These are phyloP conservation scores for Inga oerstediana DNA, from an alignment of 306 rosid species.

Conservation along the genomic window DNA sequence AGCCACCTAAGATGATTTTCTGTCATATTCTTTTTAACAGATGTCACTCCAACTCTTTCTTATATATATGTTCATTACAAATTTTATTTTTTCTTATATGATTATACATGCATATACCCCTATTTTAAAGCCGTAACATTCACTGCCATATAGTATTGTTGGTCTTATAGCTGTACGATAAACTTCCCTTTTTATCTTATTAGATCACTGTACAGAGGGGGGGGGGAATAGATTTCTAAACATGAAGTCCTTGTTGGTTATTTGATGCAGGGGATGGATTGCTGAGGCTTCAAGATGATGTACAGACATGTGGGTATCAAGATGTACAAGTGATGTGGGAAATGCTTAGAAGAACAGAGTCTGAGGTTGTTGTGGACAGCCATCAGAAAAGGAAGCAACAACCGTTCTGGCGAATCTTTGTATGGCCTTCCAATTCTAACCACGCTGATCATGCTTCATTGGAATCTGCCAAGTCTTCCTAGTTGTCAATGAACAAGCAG, in stretches of 20 bases:
- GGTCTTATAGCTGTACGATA: too few relatives aligned
- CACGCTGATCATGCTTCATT: slow-evolving; percentile 31
- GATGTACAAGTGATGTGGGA: slow-evolving; percentile 97
- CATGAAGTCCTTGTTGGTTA: not conserved
- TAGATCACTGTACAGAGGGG: too few relatives aligned
- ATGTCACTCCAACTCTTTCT: not conserved
- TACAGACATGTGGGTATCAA: slow-evolving; percentile 78
- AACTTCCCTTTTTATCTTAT: too few relatives aligned
- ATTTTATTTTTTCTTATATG: too few relatives aligned
- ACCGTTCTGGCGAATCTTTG: slow-evolving; percentile 63
- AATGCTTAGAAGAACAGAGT: slow-evolving; percentile 45
- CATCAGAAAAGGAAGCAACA: slow-evolving; percentile 55
- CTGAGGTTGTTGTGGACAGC: slow-evolving; percentile 18
- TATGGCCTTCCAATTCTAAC: slow-evolving; percentile 68
- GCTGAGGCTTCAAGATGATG: slow-evolving; percentile 72
- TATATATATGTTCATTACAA: too few relatives aligned
- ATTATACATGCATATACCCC: too few relatives aligned
- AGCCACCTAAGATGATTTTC: too few relatives aligned
- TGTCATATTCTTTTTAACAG: too few relatives aligned
- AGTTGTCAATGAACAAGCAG: slow-evolving; percentile 19
- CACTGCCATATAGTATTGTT: accelerated
- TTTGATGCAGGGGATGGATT: slow-evolving; percentile 63
- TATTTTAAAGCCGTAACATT: too few relatives aligned
- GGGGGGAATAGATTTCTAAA: too few relatives aligned
- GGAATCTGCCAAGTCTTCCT: slow-evolving; percentile 44